Percentiles rank a stretch among this genome's conserved stretches.
Conservation (phyloP, 1,139 yeast genomes). For the Magnusiomyces paraingens region DNA sequence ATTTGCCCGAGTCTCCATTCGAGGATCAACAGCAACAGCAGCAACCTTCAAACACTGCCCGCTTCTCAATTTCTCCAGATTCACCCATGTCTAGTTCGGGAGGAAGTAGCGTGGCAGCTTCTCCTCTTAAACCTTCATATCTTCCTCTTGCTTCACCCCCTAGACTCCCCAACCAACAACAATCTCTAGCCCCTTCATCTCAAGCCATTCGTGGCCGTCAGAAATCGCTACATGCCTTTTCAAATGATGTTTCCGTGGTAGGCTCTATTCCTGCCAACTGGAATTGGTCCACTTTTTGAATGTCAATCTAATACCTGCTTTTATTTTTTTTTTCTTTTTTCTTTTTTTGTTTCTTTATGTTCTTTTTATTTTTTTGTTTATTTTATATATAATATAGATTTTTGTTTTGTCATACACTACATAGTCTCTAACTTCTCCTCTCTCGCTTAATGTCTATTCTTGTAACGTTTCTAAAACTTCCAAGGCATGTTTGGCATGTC, state of each 20-base stretch:
- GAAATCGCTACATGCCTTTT: background rate
- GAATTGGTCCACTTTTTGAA: constrained; percentile 40
- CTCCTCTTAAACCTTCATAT: background rate
- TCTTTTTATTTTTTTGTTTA: background rate
- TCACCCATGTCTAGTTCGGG: too few relatives aligned
- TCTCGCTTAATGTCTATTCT: background rate
- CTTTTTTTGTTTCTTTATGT: too few relatives aligned
- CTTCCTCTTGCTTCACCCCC: too few relatives aligned
- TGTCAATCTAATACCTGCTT: constrained; percentile 4
- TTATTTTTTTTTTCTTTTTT: background rate
- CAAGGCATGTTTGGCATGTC: constrained; percentile 41
- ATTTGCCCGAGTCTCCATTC: background rate
- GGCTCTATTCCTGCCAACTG: constrained; percentile 38
- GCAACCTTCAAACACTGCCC: background rate
- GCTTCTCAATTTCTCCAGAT: too few relatives aligned
- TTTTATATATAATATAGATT: background rate
- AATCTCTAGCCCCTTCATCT: background rate
- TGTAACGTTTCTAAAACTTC: background rate
- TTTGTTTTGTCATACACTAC: too few relatives aligned
- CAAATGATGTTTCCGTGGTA: constrained; percentile 15
- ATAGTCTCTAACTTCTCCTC: too few relatives aligned
- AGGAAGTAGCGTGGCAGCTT: constrained; percentile 3
- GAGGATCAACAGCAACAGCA: constrained; percentile 2
- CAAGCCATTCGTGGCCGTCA: constrained; percentile 8
- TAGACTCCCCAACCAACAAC: too few relatives aligned